Base-by-base conservation (phyloP, 495 filamentous ascomycete species). In the Aspergillus egyptiacus region DNA sequence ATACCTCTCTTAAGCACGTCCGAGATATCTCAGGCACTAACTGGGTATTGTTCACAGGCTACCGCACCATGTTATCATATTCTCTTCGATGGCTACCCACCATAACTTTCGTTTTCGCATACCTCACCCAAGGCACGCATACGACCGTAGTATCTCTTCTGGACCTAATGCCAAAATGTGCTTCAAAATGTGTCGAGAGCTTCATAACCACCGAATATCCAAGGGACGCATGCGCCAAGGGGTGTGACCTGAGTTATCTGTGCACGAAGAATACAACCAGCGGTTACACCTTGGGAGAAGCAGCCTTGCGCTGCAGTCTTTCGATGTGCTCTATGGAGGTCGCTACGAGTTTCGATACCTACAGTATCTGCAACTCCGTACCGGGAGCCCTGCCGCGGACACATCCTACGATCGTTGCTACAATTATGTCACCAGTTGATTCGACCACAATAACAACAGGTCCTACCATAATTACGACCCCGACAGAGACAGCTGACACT, bases 211-310 rank as follows among this genome's bases (percentile, higher is more conserved):
- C 71, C 46, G 77, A 84, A 61, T 87, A 82, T 55, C 70, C 72
- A 34, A 55, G 55, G 11, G 65, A 65, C 47, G 59, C 57, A 50
- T 82, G 78, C 60, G 68, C 70, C n/a, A 54, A 58, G 42, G 64
- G 65, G 15, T 70, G 72, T 27, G 68, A 79, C 32, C 59, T 86
- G 51, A 64, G 68, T 51, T 89, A 84, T 56, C 67, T 89, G 7
- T 90, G 86, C 58, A 65, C 67, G 28, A 72, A 73, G 31, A 69
- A 70, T 36, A 83, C 78, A n/a, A 60, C 56, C 9, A 76, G 74
- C 47, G 83, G 82, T 24, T 82, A 82, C 48, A 87, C 85, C 0
- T 46, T 91, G 38, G 85, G 84, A 9, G 85, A 88, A 62, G 83
- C 73, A 6, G 81, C 77, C 7, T 59, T 86, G 46, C 74, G 77